Base-by-base conservation (phyloP, 345 rosid genomes). In the Linum tenue region DNA sequence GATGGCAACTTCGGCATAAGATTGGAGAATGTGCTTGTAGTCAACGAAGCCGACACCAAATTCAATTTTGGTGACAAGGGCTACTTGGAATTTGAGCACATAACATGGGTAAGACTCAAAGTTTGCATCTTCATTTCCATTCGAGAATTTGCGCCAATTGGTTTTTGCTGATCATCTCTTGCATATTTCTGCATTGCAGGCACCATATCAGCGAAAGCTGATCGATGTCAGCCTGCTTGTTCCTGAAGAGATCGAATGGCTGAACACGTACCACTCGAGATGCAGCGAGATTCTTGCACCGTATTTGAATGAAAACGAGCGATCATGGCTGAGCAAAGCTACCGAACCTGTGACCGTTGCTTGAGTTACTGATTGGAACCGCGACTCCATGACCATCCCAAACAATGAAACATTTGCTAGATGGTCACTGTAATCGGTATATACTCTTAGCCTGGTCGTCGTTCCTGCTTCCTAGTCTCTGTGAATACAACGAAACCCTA, bases 31-130 rank as follows among this genome's bases (percentile, higher is more conserved):
- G 97, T 95, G 61, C 89, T 91, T 62, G 75, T 91, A 57, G 82
- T 91, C 55, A 82, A 77, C 17, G 86, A 91, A 42, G 92, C 86
- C 42, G 79, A 76, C 35, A 89, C 97, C 0, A 69, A 87, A 60
- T 95, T 86, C 72, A 91, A 95, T 69, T 95, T 95, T 44, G 97
- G 96, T 4, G 95, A 81, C 63, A 91, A 89, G 76, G 99, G 95
- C 56, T 95, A 88, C 81, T 78, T 95, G 75, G 70, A 80, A 15
- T 87, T 95, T 39, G 99, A 95, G 79, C 99, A 91, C 65, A 91
- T 91, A 75, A 95, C 99, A 56, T 95, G 99, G 99, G 99, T 94
- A 83, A 74, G 83, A 35, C 17, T 48, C 59, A 56, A 38, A 14
- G 44, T 15, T 17, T 36, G 37, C n/a, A 51, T 64, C 39, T 59